Base-by-base conservation (phyloP, 2,329 filamentous ascomycete species). In the Decorospora gaudefroyi region DNA sequence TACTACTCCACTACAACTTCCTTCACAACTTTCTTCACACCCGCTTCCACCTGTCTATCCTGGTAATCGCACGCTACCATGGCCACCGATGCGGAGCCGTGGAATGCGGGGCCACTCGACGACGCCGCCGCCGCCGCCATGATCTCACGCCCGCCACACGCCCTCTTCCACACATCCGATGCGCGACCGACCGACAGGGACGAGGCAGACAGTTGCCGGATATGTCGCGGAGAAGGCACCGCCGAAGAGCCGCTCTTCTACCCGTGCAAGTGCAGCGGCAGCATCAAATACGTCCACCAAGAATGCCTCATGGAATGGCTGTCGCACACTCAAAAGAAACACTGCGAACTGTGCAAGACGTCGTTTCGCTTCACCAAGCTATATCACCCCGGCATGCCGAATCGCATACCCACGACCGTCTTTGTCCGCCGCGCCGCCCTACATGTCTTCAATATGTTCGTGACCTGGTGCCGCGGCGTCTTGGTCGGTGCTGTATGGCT, bases 291-390 rank as follows among this genome's bases (percentile, higher is more conserved):
- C 65, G 93, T 99, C 50, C 93, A 99, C 70, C 93, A 99, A 72
- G 88, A 95, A 69, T 99, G 93, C 70, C 76, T 99, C 72, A 96
- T 99, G 87, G 91, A 97, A 73, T 99, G 93, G 93, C 79, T 99
- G 15, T 92, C 90, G 35, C 95, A 99, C 72, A 97, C 93, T 1
- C 91, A 99, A 70, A 99, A 99, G 81, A 97, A 97, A 72, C 88
- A 99, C 76, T 99, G 95, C 78, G 93, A 99, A 76, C 84, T 99
- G 23, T 99, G 93, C 83, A 99, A 99, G 76, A 99, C 93, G 2
- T 86, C 91, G 0, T 99, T 97, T 67, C 88, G 90, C 49, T 99
- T 99, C 76, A 99, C 93, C 39, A 99, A 99, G 73, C 82, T 99
- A 26, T 99, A 99, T 75, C 85, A 91, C 50, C 90, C 90, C 3